Evolutionary conservation across 2,329 filamentous ascomycete species (phyloP).

Genomic region (Lasiodiplodia hormozganensis): DNA sequence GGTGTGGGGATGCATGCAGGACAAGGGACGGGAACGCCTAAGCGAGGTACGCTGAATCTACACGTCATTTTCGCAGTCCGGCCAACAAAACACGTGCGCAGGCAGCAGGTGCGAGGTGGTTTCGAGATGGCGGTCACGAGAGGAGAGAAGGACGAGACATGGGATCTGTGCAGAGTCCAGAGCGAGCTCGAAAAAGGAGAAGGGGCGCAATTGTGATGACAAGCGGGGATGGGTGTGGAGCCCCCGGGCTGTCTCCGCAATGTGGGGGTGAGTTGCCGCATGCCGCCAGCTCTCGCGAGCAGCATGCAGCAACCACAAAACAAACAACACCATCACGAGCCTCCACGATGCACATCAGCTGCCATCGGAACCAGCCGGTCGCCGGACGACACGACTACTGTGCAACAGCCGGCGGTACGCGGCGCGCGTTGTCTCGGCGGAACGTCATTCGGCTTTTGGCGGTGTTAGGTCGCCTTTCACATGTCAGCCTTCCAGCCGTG

Average conservation of each 20-base stretch:
- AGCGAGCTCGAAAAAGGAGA: background rate
- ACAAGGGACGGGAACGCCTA: background rate
- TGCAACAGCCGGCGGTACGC: slow-evolving; percentile 9
- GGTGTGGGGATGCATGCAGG: background rate
- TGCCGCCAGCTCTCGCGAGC: background rate
- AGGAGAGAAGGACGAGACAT: background rate
- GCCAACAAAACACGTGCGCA: background rate
- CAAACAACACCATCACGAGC: slow-evolving; percentile 22
- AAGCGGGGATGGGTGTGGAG: background rate
- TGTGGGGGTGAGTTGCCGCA: background rate
- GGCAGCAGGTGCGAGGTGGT: background rate
- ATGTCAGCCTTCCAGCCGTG: slow-evolving; percentile 16
- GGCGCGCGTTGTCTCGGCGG: slow-evolving; percentile 8
- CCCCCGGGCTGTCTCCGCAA: background rate
- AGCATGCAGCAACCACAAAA: background rate
- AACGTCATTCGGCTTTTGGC: slow-evolving; percentile 23
- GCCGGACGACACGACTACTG: slow-evolving; percentile 14
- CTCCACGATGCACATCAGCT: background rate
- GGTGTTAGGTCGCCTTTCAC: slow-evolving; percentile 29
- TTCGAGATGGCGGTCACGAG: background rate
- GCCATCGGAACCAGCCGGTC: slow-evolving; percentile 16
- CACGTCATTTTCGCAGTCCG: background rate
- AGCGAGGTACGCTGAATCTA: background rate
- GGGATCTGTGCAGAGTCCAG: background rate
- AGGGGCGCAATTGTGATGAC: background rate